A percentile compares a stretch with the other conserved stretches of the same genome.
phyloP scores from a whole-genome alignment of 129 eudicot genomes.

The Glebionis coronaria region DNA sequence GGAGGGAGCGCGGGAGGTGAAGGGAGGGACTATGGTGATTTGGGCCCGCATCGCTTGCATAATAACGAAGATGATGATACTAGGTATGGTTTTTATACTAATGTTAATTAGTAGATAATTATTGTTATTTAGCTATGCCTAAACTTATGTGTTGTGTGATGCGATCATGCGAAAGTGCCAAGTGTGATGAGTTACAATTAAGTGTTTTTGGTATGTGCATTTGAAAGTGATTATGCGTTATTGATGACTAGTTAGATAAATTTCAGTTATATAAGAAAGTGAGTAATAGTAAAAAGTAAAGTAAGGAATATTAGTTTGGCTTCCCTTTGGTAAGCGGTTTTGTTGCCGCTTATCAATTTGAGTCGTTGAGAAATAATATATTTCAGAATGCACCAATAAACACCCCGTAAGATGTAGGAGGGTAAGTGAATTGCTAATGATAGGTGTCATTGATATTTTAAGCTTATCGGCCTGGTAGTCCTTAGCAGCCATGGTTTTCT shows the following conservation, averaged over 20 bases:
- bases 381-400: background rate
- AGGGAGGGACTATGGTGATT: conserved; percentile 28
- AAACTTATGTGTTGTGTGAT: conserved; percentile 9
- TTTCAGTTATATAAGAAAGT: background rate
- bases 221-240: background rate
- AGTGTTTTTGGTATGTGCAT: background rate
- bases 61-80: conserved; percentile 45
- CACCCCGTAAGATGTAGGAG: background rate
- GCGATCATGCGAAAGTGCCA: background rate
- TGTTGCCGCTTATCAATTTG: background rate
- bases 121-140: background rate
- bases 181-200: conserved; percentile 1
- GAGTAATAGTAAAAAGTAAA: background rate
- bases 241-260: background rate
- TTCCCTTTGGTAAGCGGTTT: background rate
- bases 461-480: too few species aligned
- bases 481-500: too few species aligned
- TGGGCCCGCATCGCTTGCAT: conserved; percentile 21
- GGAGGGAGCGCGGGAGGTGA: conserved; percentile 47
- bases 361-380: background rate
- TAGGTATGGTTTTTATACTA: conserved; percentile 32
- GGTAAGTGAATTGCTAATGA: background rate
- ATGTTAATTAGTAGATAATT: background rate
- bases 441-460: background rate
- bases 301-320: background rate